Percentiles rank a stretch among this genome's conserved stretches.
Evolutionary conservation across 1,284 basidiomycete genomes (phyloP).

Genomic region (Pisolithus thermaeus): DNA sequence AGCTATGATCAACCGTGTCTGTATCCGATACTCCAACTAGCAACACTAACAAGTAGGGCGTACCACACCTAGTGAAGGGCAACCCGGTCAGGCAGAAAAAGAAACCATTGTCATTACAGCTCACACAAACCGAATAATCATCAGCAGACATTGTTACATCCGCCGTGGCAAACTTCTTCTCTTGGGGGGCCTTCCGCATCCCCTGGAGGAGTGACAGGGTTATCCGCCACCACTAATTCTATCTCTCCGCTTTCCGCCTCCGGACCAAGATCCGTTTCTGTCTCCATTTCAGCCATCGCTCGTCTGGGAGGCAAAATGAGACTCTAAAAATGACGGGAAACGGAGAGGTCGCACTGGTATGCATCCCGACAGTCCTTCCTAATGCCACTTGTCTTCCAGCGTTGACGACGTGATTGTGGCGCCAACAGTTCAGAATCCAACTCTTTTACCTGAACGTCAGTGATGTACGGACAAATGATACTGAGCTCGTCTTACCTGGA

Average conservation of each 20-base stretch:
- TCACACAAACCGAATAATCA: conserved; percentile 56
- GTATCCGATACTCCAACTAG: too few species aligned
- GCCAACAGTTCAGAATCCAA: conserved; percentile 48
- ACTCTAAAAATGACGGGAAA: not conserved
- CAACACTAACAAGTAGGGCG: too few species aligned
- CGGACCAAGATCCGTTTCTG: conserved; percentile 21
- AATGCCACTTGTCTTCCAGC: conserved; percentile 42
- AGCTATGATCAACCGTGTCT: too few species aligned
- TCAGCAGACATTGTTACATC: conserved; percentile 75
- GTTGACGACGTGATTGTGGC: conserved; percentile 38
- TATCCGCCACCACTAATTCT: not conserved
- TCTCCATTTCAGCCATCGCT: conserved; percentile 48
- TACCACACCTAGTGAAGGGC: conserved; percentile 34
- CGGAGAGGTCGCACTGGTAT: conserved; percentile 35
- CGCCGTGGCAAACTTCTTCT: conserved; percentile 19
- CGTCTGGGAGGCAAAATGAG: conserved; percentile 24
- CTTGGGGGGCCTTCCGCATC: too few species aligned
- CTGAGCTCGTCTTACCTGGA: conserved; percentile 36
- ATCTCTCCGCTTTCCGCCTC: conserved; percentile 5
- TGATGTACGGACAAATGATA: not conserved
- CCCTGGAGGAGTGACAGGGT: not conserved
- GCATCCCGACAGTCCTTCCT: conserved; percentile 44
- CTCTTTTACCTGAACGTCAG: conserved; percentile 26
- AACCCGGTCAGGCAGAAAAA: conserved; percentile 14
- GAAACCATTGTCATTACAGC: conserved; percentile 12